A percentile compares a stretch with the other conserved stretches of the same genome.
Conservation (phyloP, 805 yeast species). For the Yarrowia keelungensis region DNA sequence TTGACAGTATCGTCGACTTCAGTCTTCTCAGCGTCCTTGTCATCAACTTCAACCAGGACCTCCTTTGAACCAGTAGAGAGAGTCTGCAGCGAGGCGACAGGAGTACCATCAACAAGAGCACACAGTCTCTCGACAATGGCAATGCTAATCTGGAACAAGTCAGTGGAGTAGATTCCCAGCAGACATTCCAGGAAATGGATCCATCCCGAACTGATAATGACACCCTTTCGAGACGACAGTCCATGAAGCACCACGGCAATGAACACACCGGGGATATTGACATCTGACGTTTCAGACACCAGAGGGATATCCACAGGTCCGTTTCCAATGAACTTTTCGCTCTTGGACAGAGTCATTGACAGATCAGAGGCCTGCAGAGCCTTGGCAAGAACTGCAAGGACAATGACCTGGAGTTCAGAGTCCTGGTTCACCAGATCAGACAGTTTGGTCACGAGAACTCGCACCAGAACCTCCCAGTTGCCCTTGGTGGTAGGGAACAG, state of each 20-base stretch:
- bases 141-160: conserved; percentile 62
- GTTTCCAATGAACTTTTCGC: conserved; percentile 24
- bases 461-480: conserved; percentile 34
- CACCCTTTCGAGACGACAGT: conserved; percentile 23
- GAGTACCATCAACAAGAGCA: conserved; percentile 50
- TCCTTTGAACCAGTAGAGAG: conserved; percentile 16
- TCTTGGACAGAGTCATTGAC: conserved; percentile 31
- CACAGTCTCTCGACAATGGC: conserved; percentile 62
- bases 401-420: conserved; percentile 31
- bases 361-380: conserved; percentile 34
- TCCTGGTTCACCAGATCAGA: conserved; percentile 27
- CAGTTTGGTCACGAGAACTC: conserved; percentile 34
- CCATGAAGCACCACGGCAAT: conserved; percentile 37
- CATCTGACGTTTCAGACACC: conserved; percentile 16
- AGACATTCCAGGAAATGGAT: conserved; percentile 32
- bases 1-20: conserved; percentile 10
- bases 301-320: conserved; percentile 35
- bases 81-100: conserved; percentile 44
- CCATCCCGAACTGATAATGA: conserved; percentile 35
- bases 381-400: conserved; percentile 34
- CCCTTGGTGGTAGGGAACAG: conserved; percentile 24
- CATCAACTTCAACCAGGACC: conserved; percentile 9
- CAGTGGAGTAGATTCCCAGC: conserved; percentile 41
- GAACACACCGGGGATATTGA: conserved; percentile 35
- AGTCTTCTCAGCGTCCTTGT: background rate